Conservation (phyloP, 1,284 basidiomycete genomes). For the Sanguinoderma infundibulare region DNA sequence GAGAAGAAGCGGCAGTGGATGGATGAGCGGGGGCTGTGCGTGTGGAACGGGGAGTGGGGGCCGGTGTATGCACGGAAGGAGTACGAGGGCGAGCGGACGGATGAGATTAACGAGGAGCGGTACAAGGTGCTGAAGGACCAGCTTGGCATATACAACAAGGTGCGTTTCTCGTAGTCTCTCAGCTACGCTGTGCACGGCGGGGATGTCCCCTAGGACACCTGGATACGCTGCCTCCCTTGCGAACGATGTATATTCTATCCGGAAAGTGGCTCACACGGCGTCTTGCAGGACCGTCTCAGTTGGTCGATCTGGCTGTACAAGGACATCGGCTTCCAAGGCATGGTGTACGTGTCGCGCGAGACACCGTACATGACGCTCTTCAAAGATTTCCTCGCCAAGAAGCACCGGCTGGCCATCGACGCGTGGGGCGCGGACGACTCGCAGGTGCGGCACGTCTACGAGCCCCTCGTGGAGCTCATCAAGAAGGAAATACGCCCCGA, state of each 20-base stretch:
- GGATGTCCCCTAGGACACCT: neutral
- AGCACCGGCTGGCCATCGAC: slow-evolving; percentile 67
- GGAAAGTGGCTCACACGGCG: neutral
- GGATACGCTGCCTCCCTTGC: neutral
- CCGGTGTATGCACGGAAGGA: slow-evolving; percentile 65
- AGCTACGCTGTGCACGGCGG: neutral
- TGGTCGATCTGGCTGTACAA: slow-evolving; percentile 69
- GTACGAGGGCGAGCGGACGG: slow-evolving; percentile 65
- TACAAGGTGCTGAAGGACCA: slow-evolving; percentile 73
- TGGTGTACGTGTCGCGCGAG: slow-evolving; percentile 51
- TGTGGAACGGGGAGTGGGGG: slow-evolving; percentile 83
- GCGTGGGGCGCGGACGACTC: slow-evolving; percentile 69
- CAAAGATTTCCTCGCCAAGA: slow-evolving; percentile 54
- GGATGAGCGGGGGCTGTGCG: slow-evolving; percentile 65
- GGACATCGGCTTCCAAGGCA: slow-evolving; percentile 61
- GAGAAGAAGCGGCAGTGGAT: slow-evolving; percentile 73
- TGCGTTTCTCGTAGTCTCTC: slow-evolving; percentile 22
- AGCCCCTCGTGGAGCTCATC: slow-evolving; percentile 61
- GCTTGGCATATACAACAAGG: slow-evolving; percentile 72
- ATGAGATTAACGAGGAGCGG: slow-evolving; percentile 68
- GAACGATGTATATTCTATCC: neutral
- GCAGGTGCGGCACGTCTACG: slow-evolving; percentile 57
- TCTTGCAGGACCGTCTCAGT: slow-evolving; percentile 55
- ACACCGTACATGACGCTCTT: slow-evolving; percentile 55
- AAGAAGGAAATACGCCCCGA: slow-evolving; percentile 45